These are phyloP conservation scores for Punctularia strigosozonata DNA, from an alignment of 768 basidiomycete species.

Conservation along the genomic window DNA sequence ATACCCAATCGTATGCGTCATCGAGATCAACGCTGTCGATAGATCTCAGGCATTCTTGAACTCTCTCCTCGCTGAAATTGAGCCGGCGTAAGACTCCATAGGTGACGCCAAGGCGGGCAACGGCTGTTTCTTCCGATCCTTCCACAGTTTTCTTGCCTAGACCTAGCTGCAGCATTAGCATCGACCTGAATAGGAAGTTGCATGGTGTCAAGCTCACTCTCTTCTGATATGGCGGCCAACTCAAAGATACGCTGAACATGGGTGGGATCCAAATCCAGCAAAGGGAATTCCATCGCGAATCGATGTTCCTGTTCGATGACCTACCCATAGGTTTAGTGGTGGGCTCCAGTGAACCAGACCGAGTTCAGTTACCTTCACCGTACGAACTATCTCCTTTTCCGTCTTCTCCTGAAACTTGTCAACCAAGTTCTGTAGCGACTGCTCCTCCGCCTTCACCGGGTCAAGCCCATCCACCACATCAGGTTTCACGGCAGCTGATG, in stretches of 20 bases:
- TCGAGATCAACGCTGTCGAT: conserved; percentile 69
- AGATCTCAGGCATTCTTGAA: conserved; percentile 57
- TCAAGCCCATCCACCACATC: conserved; percentile 18
- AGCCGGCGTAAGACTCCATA: conserved; percentile 73
- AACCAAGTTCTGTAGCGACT: conserved; percentile 56
- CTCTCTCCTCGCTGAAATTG: conserved; percentile 59
- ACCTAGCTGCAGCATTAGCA: conserved; percentile 2
- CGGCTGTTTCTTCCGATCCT: conserved; percentile 58
- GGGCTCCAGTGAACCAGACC: background rate
- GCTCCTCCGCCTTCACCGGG: conserved; percentile 34
- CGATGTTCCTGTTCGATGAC: conserved; percentile 75
- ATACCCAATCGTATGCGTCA: conserved; percentile 85
- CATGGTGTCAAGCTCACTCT: conserved; percentile 8
- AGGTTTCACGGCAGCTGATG: conserved; percentile 1
- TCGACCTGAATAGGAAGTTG: conserved; percentile 7
- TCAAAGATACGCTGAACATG: conserved; percentile 50
- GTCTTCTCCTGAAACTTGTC: conserved; percentile 81
- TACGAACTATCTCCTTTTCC: conserved; percentile 70
- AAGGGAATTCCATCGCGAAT: conserved; percentile 48
- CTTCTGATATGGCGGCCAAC: conserved; percentile 28
- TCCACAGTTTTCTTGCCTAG: conserved; percentile 29
- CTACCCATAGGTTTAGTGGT: conserved; percentile 26
- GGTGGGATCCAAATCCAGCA: conserved; percentile 47
- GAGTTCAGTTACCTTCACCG: conserved; percentile 44
- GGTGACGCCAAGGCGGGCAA: conserved; percentile 62